These are phyloP conservation scores for Stentor coeruleus DNA, from an alignment of 73 alveolate species.

Conservation along the genomic window DNA sequence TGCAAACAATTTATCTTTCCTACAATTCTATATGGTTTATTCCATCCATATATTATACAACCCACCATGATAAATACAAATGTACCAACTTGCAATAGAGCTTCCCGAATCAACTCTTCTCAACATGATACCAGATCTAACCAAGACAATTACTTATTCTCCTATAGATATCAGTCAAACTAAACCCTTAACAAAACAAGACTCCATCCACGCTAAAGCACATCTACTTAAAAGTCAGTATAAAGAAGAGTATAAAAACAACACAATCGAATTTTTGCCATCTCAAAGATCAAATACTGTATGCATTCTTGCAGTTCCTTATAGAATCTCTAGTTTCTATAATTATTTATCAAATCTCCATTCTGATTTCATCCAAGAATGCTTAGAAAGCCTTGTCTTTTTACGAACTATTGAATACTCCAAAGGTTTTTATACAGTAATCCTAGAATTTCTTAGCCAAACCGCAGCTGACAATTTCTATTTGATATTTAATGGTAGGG, in stretches of 20 bases:
- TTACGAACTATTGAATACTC: neutral
- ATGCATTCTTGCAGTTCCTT: neutral
- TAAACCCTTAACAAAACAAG: no score
- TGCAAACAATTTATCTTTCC: no score
- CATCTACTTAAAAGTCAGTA: no score
- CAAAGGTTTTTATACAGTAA: slow-evolving; percentile 8
- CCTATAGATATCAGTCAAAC: no score
- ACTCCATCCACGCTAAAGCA: no score
- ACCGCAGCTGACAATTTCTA: slow-evolving; percentile 43
- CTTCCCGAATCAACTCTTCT: no score
- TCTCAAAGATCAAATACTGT: neutral
- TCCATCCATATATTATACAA: no score
- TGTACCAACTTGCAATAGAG: no score
- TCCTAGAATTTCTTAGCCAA: slow-evolving; percentile 33
- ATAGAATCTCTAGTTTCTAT: neutral
- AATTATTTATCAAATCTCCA: neutral
- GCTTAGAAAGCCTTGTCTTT: neutral
- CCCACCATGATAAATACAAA: no score
- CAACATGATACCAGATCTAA: no score
- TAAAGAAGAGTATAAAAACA: neutral
- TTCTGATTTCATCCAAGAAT: neutral
- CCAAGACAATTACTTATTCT: no score
- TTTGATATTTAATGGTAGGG: slow-evolving; percentile 45
- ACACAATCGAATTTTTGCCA: neutral
- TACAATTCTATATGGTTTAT: no score